These are phyloP conservation scores for Thalassiosira livingstoniorum DNA, from an alignment of 352 stramenopile species.

Conservation along the genomic window DNA sequence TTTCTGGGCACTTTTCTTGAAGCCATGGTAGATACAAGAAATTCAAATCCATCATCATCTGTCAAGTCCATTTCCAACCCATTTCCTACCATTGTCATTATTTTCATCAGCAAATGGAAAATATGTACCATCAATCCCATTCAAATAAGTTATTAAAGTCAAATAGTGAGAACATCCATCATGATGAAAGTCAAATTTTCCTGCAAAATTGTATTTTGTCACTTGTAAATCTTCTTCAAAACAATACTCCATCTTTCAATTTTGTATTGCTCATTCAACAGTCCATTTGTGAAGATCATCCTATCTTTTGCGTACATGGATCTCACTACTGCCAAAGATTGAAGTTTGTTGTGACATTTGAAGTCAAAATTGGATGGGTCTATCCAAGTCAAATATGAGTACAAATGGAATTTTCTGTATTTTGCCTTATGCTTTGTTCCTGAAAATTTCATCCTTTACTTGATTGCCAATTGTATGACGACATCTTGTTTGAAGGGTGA, in stretches of 20 bases:
- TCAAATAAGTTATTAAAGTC: conserved; percentile 61
- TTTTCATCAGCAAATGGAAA: conserved; percentile 50
- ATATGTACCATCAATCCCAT: conserved; percentile 66
- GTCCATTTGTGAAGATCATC: conserved; percentile 28
- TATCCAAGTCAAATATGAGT: conserved; percentile 55
- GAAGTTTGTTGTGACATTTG: background rate
- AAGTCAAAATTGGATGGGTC: conserved; percentile 22
- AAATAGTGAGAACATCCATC: conserved; percentile 56
- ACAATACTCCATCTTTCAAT: conserved; percentile 2
- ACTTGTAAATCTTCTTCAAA: conserved; percentile 61
- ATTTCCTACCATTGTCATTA: no score
- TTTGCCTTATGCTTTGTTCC: conserved; percentile 31
- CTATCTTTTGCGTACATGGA: conserved; percentile 25
- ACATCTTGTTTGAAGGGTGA: background rate
- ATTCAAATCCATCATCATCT: conserved; percentile 16
- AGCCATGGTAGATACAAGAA: background rate
- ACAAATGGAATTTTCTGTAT: conserved; percentile 29
- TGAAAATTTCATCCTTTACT: conserved; percentile 42
- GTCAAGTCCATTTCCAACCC: background rate
- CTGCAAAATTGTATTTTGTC: conserved; percentile 48
- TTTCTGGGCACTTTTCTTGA: background rate
- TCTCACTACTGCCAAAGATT: conserved; percentile 3
- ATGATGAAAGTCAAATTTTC: conserved; percentile 62
- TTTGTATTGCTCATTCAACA: conserved; percentile 4
- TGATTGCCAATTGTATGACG: conserved; percentile 20